Evolutionary conservation across 352 stramenopile genomes (phyloP).

Genomic region (Elongisporangium prolatum): DNA sequence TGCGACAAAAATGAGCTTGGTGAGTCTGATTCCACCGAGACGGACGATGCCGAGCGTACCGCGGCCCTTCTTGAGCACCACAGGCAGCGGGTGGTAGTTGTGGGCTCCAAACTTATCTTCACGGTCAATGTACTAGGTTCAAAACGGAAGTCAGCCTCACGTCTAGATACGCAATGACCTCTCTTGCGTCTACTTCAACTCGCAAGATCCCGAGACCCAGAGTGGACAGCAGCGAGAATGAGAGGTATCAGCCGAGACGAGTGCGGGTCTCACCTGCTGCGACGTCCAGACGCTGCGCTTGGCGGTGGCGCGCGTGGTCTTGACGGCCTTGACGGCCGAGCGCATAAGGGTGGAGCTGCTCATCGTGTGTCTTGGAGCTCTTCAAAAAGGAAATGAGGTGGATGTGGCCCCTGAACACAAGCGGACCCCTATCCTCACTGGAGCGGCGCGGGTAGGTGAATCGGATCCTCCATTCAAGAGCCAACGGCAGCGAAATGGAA

Average conservation of each 20-base stretch:
- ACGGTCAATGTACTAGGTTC: constrained; percentile 65
- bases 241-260: background rate
- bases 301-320: constrained; percentile 10
- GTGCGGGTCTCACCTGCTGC: constrained; percentile 24
- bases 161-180: background rate
- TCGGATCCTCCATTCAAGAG: background rate
- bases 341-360: background rate
- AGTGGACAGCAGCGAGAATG: constrained; percentile 2
- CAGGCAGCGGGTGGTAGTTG: constrained; percentile 98
- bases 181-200: background rate
- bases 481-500: background rate
- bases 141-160: background rate
- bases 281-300: constrained; percentile 33
- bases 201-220: background rate
- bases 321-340: constrained; percentile 2
- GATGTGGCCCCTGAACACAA: background rate
- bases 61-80: constrained; percentile 91
- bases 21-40: background rate
- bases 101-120: constrained; percentile 94
- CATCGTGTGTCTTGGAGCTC: background rate
- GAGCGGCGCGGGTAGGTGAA: background rate
- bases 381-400: background rate
- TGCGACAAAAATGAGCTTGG: background rate
- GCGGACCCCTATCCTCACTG: background rate
- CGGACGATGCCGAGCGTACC: constrained; percentile 23